These are phyloP conservation scores for Mrakia blollopis DNA, from an alignment of 768 basidiomycete species.

Conservation along the genomic window DNA sequence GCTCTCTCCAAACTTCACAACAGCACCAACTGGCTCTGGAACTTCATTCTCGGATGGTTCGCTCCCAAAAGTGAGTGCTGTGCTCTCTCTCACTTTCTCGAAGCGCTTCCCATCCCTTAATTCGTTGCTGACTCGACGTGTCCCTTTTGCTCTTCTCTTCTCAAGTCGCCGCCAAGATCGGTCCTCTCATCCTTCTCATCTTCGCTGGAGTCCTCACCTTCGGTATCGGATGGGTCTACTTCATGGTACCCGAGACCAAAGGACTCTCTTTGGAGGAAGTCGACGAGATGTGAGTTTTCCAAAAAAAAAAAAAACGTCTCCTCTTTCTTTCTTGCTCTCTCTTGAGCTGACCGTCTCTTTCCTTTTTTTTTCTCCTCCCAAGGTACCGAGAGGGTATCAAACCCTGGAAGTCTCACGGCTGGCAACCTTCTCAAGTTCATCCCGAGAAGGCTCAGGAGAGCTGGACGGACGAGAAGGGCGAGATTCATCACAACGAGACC, in stretches of 20 bases:
- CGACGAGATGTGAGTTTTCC: slow-evolving; percentile 68
- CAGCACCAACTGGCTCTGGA: slow-evolving; percentile 47
- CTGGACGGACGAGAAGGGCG: slow-evolving; percentile 30
- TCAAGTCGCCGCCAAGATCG: slow-evolving; percentile 50
- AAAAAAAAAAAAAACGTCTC: too few relatives aligned
- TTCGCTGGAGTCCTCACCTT: slow-evolving; percentile 70
- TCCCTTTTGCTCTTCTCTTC: background rate
- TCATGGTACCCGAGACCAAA: slow-evolving; percentile 75
- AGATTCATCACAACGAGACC: background rate
- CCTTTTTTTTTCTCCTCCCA: background rate
- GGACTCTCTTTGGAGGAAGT: slow-evolving; percentile 72
- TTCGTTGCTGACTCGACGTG: too few relatives aligned
- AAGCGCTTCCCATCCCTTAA: background rate
- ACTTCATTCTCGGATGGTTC: slow-evolving; percentile 65
- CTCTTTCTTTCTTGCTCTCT: background rate
- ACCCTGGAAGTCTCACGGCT: slow-evolving; percentile 61
- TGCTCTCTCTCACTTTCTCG: background rate
- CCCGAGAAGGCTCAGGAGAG: background rate
- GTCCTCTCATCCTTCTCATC: slow-evolving; percentile 67
- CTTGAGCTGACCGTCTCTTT: background rate
- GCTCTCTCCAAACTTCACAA: too few relatives aligned
- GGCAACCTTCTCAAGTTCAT: slow-evolving; percentile 51
- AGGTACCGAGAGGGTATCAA: slow-evolving; percentile 43
- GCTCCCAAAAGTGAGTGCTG: slow-evolving; percentile 53
- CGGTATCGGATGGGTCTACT: slow-evolving; percentile 65